Evolutionary conservation across 768 basidiomycete genomes (phyloP), one percentile per base, ranked within the genome.

Genomic region (Russula olivacea): DNA sequence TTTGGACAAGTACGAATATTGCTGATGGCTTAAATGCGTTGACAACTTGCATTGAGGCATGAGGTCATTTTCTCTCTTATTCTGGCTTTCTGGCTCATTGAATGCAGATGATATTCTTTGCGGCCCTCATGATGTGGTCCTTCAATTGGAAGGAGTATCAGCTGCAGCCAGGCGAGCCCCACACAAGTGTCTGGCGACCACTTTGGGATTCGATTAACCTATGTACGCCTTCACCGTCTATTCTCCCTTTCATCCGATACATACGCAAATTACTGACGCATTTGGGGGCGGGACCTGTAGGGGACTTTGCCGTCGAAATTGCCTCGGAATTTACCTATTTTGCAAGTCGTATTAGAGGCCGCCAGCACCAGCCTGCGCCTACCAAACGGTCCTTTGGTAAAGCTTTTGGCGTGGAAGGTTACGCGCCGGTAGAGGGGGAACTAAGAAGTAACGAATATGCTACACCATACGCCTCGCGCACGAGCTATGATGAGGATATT

Each of bases 1-100:
- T 85, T 70, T 94, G 93, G 93, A 90, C 92, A 2, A 74, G 78
- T 40, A 86, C 87, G 4, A 96, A 96, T 70, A 84, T 96, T 55
- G 82, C 91, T 0, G 81, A 96, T 62, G 93, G 93, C 1, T 74
- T 95, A 34, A 89, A 85, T 65, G 91, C 93, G 0, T 78, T 97
- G 4, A 77, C 88, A 19, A 91, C 85, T 34, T 91, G 89, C 66
- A 83, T 95, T 54, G 93, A 96, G 82, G 91, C 89, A 66, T 28
- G 59, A 8, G 4, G 9, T n/a, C 48, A 58, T 72, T 63, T 34
- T 43, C 21, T 49, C 59, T 23, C 57, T 30, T 30, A 19, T 0
- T 34, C 12, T 12, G 8, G 43, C 28, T 65, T 43, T 62, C 63
- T 69, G 58, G 59, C 34, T 60, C 17, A 48, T 23, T 55, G 53